Evolutionary conservation across 129 eudicot genomes (phyloP), one percentile per base, ranked within the genome.

Genomic region (Flaveria ramosissima): DNA sequence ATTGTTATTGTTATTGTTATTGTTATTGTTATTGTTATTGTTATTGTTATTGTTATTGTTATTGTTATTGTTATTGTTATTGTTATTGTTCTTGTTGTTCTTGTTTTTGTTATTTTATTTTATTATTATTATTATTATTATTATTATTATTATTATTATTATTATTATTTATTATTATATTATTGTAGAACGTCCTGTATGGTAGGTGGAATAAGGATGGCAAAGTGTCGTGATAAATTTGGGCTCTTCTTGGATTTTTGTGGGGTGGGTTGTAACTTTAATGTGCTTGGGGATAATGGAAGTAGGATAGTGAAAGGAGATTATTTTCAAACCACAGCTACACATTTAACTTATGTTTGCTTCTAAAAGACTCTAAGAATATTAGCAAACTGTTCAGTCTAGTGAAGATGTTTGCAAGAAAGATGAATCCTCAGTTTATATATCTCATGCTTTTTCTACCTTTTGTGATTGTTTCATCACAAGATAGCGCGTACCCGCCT

Each of bases 401-500:
- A 64, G 53, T 39, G 32, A 64, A 66, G 16, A 71, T 47, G 52
- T 39, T 59, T 45, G 65, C 68, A 60, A 53, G 36, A 65, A 80
- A 74, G 46, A 75, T 81, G 84, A 68, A 43, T 43, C 66, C 45
- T 68, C 55, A 21, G 45, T 75, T 75, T 19, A 75, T 81, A 57
- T 11, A 60, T 48, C 48, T 81, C 59, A 48, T 81, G 2, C 50
- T 60, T 43, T 20, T 61, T 17, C 27, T 81, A 47, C 68, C 50
- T 56, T 59, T 1, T 68, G 6, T 75, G 76, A 68, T 56, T 47
- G 53, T 52, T 16, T 79, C 75, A 36, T 66, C 75, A 67, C 75
- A 64, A 55, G 67, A 73, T 13, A 55, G 61, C 6, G 79, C 75
- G 9, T 80, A 80, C 27, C 79, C 83, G 65, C 19, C 79, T 72